Evolutionary conservation across 495 filamentous ascomycete species (phyloP), one percentile per base, ranked within the genome.

Genomic region (Aspergillus homomorphus): DNA sequence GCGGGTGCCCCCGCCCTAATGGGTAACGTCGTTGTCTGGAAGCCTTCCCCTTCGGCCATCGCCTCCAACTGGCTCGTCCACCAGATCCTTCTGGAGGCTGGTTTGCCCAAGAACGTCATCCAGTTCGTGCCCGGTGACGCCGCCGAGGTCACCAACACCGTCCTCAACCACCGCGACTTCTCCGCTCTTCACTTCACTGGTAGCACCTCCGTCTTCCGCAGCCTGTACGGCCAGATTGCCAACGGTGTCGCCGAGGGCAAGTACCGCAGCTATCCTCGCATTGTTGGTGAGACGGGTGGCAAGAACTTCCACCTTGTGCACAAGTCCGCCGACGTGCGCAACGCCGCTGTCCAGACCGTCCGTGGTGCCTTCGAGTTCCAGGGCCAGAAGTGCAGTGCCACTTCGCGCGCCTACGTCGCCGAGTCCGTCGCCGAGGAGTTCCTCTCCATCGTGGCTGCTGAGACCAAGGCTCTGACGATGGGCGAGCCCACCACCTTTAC

Each of bases 291-390:
- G 79, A 92, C 89, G 2, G 89, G 89, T 61, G 89, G 89, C 60
- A 93, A 93, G 84, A 93, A 93, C 77, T 93, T 92, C 81, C 89
- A 92, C 73, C 72, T 93, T 55, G 70, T 93, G 22, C 89, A 92
- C 74, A 71, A 79, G 53, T 88, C 85, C 0, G 89, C 89, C 30
- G 86, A 92, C 66, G 61, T 92, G 24, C 80, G 82, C 49, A 91
- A 92, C 64, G 89, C 89, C 42, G 88, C 82, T 15, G 76, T 88
- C 22, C 86, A 92, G 62, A 92, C 89, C 26, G 83, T 93, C 18
- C 86, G 89, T 55, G 89, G 89, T 54, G 88, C 89, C 19, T 93
- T 92, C 65, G 89, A 93, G 75, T 93, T 88, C 74, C 88, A 91
- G 70, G 89, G 89, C 20, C 89, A 93, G 73, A 93, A 94, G 73